Conservation (phyloP, 1,284 basidiomycete genomes). For the Cystobasidium pallidum region DNA sequence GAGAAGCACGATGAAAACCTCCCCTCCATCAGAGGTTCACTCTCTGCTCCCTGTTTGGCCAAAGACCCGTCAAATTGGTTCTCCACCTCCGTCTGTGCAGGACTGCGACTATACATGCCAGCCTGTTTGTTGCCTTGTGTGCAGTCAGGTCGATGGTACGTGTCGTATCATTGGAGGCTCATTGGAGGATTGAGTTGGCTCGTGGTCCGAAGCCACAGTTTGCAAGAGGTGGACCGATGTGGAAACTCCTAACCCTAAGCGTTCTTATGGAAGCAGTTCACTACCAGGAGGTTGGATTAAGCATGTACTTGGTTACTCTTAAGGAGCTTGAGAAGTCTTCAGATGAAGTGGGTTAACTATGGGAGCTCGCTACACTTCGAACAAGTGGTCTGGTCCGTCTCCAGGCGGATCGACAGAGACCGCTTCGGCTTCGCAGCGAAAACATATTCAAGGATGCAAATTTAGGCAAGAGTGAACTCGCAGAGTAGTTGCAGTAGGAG, state of each 20-base stretch:
- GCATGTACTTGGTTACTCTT: too few species aligned
- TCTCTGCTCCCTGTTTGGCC: neutral
- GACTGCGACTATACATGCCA: conserved; percentile 10
- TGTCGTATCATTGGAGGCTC: neutral
- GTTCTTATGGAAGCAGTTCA: neutral
- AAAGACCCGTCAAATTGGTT: conserved; percentile 16
- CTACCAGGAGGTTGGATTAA: conserved; percentile 4
- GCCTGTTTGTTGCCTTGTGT: neutral
- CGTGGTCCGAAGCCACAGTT: conserved; percentile 6
- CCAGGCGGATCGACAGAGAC: too few species aligned
- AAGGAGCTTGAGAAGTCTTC: neutral
- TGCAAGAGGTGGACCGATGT: conserved; percentile 7
- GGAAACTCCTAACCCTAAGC: conserved; percentile 29
- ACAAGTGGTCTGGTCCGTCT: neutral
- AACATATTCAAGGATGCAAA: neutral
- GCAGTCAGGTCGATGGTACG: conserved; percentile 5
- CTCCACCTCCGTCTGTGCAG: neutral
- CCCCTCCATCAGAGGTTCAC: conserved; percentile 5
- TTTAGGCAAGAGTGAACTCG: neutral
- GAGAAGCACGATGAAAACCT: neutral
- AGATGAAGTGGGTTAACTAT: neutral
- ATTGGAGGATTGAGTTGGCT: conserved; percentile 9
- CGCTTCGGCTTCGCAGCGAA: neutral
- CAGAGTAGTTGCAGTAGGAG: neutral
- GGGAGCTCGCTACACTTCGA: neutral